These are phyloP conservation scores for Alternaria brassicicola DNA, from an alignment of 2,329 filamentous ascomycete genomes.

Conservation along the genomic window DNA sequence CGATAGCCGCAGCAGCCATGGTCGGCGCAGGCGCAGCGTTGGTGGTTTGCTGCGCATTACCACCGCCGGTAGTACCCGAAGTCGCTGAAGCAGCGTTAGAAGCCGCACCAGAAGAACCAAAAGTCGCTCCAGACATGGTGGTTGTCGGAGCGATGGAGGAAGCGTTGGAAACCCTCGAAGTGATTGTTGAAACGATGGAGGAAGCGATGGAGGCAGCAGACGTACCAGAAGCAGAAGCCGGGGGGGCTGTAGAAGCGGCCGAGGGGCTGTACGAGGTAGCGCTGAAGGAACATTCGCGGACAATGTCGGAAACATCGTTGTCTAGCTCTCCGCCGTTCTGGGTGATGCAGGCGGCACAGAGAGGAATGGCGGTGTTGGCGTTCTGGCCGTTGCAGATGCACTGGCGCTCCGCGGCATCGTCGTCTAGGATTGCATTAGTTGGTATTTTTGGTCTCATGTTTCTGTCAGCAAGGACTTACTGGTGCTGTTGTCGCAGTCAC, in stretches of 20 bases:
- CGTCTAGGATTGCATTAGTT: background rate
- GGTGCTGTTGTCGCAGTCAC: slow-evolving; percentile 1
- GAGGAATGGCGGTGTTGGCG: background rate
- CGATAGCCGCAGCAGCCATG: background rate
- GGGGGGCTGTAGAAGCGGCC: background rate
- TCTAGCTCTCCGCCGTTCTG: slow-evolving; percentile 5
- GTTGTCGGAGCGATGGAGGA: background rate
- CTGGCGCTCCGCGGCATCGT: slow-evolving; percentile 2
- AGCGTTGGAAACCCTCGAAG: background rate
- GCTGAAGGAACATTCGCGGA: slow-evolving; percentile 2
- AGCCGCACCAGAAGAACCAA: background rate
- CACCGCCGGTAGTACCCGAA: background rate
- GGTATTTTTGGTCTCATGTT: background rate
- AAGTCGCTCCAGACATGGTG: background rate
- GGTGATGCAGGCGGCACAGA: slow-evolving; percentile 4
- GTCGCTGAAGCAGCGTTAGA: slow-evolving; percentile 2
- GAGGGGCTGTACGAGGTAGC: background rate
- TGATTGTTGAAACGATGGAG: background rate
- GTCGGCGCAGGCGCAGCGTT: background rate
- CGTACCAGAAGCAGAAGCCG: slow-evolving; percentile 3
- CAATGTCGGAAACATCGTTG: slow-evolving; percentile 3
- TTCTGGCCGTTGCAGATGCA: slow-evolving; percentile 8
- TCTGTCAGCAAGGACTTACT: background rate
- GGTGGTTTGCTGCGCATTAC: background rate
- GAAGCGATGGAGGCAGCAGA: background rate